phyloP scores from a whole-genome alignment of 2,329 filamentous ascomycete genomes.

The Aspergillus ochraceus region DNA sequence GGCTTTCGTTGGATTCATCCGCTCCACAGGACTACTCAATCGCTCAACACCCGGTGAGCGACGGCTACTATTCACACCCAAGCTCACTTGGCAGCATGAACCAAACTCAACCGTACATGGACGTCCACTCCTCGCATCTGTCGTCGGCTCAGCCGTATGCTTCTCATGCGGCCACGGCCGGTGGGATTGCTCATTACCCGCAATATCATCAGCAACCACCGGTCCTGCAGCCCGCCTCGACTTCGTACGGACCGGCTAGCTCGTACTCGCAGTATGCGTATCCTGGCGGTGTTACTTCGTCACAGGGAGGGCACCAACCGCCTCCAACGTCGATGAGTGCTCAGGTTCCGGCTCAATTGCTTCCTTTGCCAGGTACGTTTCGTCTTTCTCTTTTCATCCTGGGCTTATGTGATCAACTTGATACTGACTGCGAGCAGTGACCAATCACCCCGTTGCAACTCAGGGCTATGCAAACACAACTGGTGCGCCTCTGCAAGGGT shows the following conservation, averaged over 20 bases:
- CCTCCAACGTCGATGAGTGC: constrained; percentile 70
- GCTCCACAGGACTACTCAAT: constrained; percentile 35
- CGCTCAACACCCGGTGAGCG: constrained; percentile 34
- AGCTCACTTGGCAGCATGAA: constrained; percentile 67
- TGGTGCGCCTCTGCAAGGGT: constrained; percentile 45
- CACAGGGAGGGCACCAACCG: constrained; percentile 66
- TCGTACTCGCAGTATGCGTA: constrained; percentile 73
- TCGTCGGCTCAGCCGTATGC: constrained; percentile 72
- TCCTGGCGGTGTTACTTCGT: constrained; percentile 74
- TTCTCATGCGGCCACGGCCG: constrained; percentile 74
- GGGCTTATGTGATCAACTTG: neutral
- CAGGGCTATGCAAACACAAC: constrained; percentile 43
- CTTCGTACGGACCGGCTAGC: constrained; percentile 63
- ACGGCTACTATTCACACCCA: constrained; percentile 45
- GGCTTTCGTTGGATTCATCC: constrained; percentile 36
- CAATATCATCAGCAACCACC: constrained; percentile 70
- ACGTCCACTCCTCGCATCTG: constrained; percentile 76
- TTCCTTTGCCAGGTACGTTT: constrained; percentile 61
- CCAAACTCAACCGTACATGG: constrained; percentile 77
- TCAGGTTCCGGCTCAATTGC: constrained; percentile 66
- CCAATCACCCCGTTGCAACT: constrained; percentile 32
- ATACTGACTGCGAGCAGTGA: constrained; percentile 30
- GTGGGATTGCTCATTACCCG: constrained; percentile 69
- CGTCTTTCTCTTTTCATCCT: neutral
- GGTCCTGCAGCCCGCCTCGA: constrained; percentile 70